Evolutionary conservation across 75 land plant species (phyloP).

Genomic region (Picea glauca): DNA sequence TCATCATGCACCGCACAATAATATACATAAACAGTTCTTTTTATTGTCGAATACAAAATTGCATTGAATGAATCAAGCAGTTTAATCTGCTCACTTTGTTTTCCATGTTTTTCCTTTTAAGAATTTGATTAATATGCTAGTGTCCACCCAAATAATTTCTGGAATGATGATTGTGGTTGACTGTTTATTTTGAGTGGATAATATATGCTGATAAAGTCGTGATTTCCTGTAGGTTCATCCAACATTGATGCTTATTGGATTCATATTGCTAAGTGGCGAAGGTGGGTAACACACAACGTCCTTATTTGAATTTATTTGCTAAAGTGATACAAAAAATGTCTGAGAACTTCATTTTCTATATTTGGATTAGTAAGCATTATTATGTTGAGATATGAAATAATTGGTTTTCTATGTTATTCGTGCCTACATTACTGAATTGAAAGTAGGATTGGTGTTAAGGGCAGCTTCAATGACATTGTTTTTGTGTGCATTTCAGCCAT

Average conservation of each 20-base stretch:
- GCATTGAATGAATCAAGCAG: no score
- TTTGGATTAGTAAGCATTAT: constrained; percentile 3
- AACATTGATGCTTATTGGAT: constrained; percentile 60
- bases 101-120: no score
- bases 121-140: no score
- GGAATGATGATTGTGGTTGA: constrained; percentile 5
- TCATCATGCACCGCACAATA: no score
- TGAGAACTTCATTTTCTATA: neutral
- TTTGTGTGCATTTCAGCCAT: constrained; percentile 34
- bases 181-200: neutral
- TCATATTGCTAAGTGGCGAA: constrained; percentile 64
- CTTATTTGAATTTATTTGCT: neutral
- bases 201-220: neutral
- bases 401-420: neutral
- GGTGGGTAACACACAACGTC: constrained; percentile 18
- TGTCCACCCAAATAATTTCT: neutral
- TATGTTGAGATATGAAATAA: neutral
- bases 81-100: no score
- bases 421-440: neutral
- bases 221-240: constrained; percentile 49
- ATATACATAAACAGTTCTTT: no score
- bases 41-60: no score
- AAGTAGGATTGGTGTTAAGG: constrained; percentile 5
- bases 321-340: no score
- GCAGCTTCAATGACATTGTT: neutral